These are phyloP conservation scores for Nemophila menziesii DNA, from an alignment of 257 asterid genomes.

Conservation along the genomic window DNA sequence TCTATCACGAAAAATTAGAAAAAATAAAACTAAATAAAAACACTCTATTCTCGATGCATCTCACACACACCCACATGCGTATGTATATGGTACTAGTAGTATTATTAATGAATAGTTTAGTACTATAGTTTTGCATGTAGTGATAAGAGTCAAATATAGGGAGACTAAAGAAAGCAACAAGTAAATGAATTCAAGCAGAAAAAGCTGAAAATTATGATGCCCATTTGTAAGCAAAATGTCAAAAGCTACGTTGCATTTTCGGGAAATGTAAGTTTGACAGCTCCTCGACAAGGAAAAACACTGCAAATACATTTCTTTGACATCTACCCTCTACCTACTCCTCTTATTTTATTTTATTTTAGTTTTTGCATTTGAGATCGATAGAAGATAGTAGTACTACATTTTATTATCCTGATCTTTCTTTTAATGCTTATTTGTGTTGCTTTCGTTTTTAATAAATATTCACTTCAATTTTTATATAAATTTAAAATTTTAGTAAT, in stretches of 20 bases:
- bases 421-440: too few species aligned
- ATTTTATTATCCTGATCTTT: too few species aligned
- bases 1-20: too few species aligned
- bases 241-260: slow-evolving; percentile 53
- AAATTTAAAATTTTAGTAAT: too few species aligned
- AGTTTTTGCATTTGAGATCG: neutral
- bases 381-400: too few species aligned
- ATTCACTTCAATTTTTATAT: too few species aligned
- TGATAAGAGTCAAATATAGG: slow-evolving; percentile 26
- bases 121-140: neutral
- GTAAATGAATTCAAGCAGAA: slow-evolving; percentile 17
- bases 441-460: too few species aligned
- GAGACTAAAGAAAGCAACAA: slow-evolving; percentile 12
- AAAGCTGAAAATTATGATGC: slow-evolving; percentile 38
- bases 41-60: neutral
- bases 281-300: slow-evolving; percentile 15
- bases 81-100: neutral
- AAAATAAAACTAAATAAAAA: too few species aligned
- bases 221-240: slow-evolving; percentile 94
- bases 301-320: slow-evolving; percentile 12
- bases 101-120: too few species aligned
- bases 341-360: neutral
- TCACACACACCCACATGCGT: neutral
- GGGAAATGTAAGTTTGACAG: slow-evolving; percentile 35
- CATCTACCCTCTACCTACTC: slow-evolving; percentile 35